Conservation (phyloP, 768 basidiomycete species). For the Lentinus tigrinus region DNA sequence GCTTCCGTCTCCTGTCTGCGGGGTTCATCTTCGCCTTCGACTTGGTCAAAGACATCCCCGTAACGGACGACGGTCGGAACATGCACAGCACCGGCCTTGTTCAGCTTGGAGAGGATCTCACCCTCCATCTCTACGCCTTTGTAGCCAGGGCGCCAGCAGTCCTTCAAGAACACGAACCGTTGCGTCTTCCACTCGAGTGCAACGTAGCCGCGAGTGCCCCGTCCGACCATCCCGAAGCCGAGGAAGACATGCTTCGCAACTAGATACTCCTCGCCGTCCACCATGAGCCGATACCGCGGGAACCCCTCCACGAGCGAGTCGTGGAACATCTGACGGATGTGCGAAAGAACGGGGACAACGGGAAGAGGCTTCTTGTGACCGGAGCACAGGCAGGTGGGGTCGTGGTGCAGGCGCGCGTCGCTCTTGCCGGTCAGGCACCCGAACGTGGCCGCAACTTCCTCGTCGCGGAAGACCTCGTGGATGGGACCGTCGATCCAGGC, state of each 20-base stretch:
- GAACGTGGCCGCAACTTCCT: background rate
- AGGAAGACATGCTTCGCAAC: background rate
- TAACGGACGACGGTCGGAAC: background rate
- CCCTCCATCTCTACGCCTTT: background rate
- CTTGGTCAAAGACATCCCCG: background rate
- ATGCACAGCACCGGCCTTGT: background rate
- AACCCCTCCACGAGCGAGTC: background rate
- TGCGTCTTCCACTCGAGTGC: slow-evolving; percentile 7
- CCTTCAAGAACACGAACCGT: slow-evolving; percentile 13
- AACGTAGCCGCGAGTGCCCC: slow-evolving; percentile 11
- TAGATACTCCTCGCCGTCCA: background rate
- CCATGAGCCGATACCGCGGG: background rate
- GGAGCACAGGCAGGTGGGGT: background rate
- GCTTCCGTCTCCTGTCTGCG: background rate
- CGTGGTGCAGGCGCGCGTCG: background rate
- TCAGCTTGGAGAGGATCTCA: background rate
- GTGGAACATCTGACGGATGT: background rate
- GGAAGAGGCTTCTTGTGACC: background rate
- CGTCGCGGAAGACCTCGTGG: background rate
- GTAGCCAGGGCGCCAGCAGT: slow-evolving; percentile 8
- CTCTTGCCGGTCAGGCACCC: background rate
- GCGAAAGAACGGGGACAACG: background rate
- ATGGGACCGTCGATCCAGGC: background rate
- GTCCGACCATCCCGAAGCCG: background rate
- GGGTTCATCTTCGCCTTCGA: too few species aligned